These are phyloP conservation scores for Coemansia sp. DNA, from an alignment of 192 early-diverging fungal species.

Conservation along the genomic window DNA sequence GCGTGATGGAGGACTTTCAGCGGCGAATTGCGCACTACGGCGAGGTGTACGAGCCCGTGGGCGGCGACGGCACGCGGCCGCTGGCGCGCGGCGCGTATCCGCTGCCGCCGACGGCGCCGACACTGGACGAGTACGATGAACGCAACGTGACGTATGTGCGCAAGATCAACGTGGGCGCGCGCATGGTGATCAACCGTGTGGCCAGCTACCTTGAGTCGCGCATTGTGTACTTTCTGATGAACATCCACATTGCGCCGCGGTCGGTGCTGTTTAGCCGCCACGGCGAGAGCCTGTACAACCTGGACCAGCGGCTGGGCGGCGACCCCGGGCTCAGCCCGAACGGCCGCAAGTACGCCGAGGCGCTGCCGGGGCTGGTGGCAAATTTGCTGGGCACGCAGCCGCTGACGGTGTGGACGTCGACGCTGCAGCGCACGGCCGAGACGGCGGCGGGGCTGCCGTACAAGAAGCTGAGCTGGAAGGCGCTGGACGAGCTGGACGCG, in stretches of 20 bases:
- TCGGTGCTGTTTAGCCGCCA: constrained; percentile 90
- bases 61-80: constrained; percentile 49
- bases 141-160: constrained; percentile 81
- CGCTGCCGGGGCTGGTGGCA: constrained; percentile 77
- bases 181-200: constrained; percentile 91
- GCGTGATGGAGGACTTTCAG: constrained; percentile 88
- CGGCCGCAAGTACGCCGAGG: constrained; percentile 79
- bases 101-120: constrained; percentile 35
- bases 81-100: constrained; percentile 49
- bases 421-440: constrained; percentile 88
- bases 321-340: constrained; percentile 85
- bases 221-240: constrained; percentile 99
- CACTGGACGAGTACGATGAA: constrained; percentile 56
- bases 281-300: constrained; percentile 94
- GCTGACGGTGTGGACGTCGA: constrained; percentile 95
- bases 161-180: constrained; percentile 88
- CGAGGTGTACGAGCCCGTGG: constrained; percentile 84
- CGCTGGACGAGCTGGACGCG: constrained; percentile 94
- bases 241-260: constrained; percentile 93
- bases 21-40: constrained; percentile 91
- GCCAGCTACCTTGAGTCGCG: constrained; percentile 93
- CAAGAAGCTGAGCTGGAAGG: constrained; percentile 95
- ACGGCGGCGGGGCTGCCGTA: constrained; percentile 75
- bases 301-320: constrained; percentile 89
- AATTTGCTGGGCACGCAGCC: constrained; percentile 69